Evolutionary conservation across 306 rosid species (phyloP).

Genomic region (Rubus parviflorus): DNA sequence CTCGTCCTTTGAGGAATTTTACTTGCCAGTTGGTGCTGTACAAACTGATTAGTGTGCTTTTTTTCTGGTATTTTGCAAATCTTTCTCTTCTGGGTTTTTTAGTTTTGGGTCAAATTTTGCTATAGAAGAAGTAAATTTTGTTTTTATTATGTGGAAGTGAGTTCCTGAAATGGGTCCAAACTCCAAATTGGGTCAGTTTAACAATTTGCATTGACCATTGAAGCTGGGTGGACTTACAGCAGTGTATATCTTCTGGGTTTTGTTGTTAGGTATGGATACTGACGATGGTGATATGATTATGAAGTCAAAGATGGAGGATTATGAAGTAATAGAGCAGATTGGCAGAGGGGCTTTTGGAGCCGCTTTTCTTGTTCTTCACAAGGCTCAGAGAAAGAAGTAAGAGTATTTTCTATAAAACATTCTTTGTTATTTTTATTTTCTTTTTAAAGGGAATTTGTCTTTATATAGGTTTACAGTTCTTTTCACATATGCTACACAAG

Average conservation of each 20-base stretch:
- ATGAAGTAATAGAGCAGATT: conserved; percentile 75
- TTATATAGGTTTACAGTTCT: not conserved
- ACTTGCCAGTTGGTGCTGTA: conserved; percentile 20
- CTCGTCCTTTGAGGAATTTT: conserved; percentile 25
- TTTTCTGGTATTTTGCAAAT: not conserved
- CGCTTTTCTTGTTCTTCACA: conserved; percentile 78
- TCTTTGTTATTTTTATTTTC: not conserved
- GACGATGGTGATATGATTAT: conserved; percentile 49
- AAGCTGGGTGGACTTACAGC: conserved; percentile 19
- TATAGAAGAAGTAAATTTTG: conserved; percentile 1
- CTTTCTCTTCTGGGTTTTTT: conserved; percentile 11
- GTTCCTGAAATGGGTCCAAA: conserved; percentile 25
- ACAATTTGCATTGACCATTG: conserved; percentile 39
- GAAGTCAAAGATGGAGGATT: conserved; percentile 69
- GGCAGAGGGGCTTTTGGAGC: conserved; percentile 88
- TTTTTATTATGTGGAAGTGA: conserved; percentile 6
- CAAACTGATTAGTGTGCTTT: not conserved
- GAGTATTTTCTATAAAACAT: conserved; percentile 4
- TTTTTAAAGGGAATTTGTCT: not conserved
- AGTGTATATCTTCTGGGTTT: conserved; percentile 38
- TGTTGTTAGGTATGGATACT: conserved; percentile 50
- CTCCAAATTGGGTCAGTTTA: conserved; percentile 12
- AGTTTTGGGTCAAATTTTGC: conserved; percentile 4
- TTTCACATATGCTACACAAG: conserved; percentile 17
- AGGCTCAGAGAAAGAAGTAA: conserved; percentile 67